Evolutionary conservation across 2,329 filamentous ascomycete genomes (phyloP).

Genomic region (Cytospora mali): DNA sequence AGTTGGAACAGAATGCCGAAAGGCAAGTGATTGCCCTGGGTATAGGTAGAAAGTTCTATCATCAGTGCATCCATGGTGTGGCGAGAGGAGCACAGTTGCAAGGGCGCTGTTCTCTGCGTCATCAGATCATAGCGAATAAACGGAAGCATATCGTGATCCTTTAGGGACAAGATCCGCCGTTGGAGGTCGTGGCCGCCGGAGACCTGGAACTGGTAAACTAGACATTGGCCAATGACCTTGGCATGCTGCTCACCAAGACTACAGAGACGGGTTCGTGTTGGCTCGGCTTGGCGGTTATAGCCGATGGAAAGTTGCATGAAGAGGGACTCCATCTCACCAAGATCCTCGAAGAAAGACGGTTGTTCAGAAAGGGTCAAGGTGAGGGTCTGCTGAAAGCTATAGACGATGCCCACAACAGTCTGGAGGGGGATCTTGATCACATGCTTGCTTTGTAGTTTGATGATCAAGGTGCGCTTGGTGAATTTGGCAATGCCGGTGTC

Average conservation of each 20-base stretch:
- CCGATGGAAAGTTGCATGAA: slow-evolving; percentile 25
- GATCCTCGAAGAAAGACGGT: slow-evolving; percentile 46
- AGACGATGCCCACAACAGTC: slow-evolving; percentile 50
- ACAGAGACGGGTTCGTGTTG: slow-evolving; percentile 35
- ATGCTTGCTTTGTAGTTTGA: slow-evolving; percentile 37
- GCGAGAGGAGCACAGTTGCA: slow-evolving; percentile 21
- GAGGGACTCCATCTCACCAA: neutral
- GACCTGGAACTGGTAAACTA: slow-evolving; percentile 47
- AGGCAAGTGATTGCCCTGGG: slow-evolving; percentile 41
- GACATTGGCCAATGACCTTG: slow-evolving; percentile 43
- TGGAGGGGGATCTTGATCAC: slow-evolving; percentile 53
- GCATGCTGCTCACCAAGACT: slow-evolving; percentile 37
- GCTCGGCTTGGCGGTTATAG: slow-evolving; percentile 17
- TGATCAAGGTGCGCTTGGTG: slow-evolving; percentile 44
- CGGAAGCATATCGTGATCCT: slow-evolving; percentile 33
- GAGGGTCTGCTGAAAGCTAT: slow-evolving; percentile 42
- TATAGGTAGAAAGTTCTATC: slow-evolving; percentile 34
- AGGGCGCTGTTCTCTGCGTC: neutral
- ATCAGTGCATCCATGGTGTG: slow-evolving; percentile 39
- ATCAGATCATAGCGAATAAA: slow-evolving; percentile 32
- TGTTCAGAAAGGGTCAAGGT: slow-evolving; percentile 53
- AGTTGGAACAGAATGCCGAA: slow-evolving; percentile 65
- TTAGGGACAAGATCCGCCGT: slow-evolving; percentile 35
- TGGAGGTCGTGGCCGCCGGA: slow-evolving; percentile 35
- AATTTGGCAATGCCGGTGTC: slow-evolving; percentile 46